phyloP scores from a whole-genome alignment of 768 basidiomycete genomes.

The Phylloporus rhodoxanthus region DNA sequence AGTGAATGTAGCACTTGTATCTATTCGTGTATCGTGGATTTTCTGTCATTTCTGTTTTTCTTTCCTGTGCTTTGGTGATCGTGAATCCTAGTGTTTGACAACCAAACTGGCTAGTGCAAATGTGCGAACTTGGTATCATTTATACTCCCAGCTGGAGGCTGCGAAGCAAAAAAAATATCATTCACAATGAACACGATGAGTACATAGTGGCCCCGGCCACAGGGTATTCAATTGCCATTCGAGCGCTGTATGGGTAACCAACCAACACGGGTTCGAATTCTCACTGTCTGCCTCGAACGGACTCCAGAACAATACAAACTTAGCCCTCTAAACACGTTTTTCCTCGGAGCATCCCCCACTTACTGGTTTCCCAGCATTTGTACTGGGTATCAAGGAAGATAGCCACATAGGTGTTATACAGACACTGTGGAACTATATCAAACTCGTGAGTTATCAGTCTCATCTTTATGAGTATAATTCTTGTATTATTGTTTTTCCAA shows the following conservation, averaged over 20 bases:
- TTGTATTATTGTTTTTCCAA: too few species aligned
- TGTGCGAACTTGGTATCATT: too few species aligned
- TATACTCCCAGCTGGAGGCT: too few species aligned
- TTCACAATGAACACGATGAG: too few species aligned
- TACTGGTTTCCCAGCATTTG: constrained; percentile 36
- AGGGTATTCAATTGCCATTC: constrained; percentile 52
- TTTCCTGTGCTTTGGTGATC: not conserved
- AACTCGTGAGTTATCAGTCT: too few species aligned
- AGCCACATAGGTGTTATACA: constrained; percentile 77
- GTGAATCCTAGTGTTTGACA: not conserved
- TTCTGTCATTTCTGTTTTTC: not conserved
- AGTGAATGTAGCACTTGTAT: constrained; percentile 18
- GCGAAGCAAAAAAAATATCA: too few species aligned
- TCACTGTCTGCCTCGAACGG: constrained; percentile 84
- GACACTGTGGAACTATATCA: constrained; percentile 90
- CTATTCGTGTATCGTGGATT: constrained; percentile 22
- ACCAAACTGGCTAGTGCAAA: too few species aligned
- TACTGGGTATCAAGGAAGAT: constrained; percentile 80
- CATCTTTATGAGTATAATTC: too few species aligned
- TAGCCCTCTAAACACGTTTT: constrained; percentile 31
- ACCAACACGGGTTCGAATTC: constrained; percentile 70
- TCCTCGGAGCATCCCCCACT: constrained; percentile 2
- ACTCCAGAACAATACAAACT: constrained; percentile 84
- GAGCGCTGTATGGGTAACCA: constrained; percentile 87
- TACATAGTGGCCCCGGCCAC: constrained; percentile 64